Percentiles rank a stretch among this genome's conserved stretches.
These are phyloP conservation scores for Euptelea pleiosperma DNA, from an alignment of 164 flowering plant genomes.

Conservation along the genomic window DNA sequence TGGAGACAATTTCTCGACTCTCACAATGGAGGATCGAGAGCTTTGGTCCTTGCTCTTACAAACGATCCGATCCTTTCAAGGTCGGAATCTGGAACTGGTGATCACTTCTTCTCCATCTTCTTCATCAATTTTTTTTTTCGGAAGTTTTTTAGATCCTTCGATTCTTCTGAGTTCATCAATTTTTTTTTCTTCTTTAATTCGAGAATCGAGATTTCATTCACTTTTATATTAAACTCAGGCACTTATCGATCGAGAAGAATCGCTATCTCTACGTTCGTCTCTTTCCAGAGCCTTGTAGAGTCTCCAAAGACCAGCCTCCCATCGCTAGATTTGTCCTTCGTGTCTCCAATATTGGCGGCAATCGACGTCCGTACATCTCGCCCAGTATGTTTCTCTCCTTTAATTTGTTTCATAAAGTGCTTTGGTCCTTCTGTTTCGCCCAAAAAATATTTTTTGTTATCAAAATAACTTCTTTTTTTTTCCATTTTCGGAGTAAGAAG, in stretches of 20 bases:
- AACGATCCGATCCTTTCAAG: slow-evolving; percentile 78
- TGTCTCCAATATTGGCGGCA: slow-evolving; percentile 46
- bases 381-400: slow-evolving; percentile 45
- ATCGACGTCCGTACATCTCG: slow-evolving; percentile 55
- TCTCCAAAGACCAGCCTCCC: slow-evolving; percentile 78
- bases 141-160: background rate
- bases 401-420: background rate
- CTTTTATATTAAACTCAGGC: slow-evolving; percentile 35
- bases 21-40: slow-evolving; percentile 88
- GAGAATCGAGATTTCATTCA: background rate
- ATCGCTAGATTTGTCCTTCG: slow-evolving; percentile 69
- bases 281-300: slow-evolving; percentile 68
- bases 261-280: slow-evolving; percentile 63
- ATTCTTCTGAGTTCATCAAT: background rate
- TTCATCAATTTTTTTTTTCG: background rate
- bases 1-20: slow-evolving; percentile 54
- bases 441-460: too few relatives aligned
- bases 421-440: too few relatives aligned
- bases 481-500: too few relatives aligned
- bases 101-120: background rate
- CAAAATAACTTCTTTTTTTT: too few relatives aligned
- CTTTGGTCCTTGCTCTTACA: slow-evolving; percentile 68
- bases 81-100: slow-evolving; percentile 95
- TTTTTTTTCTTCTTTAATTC: background rate
- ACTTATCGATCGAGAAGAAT: slow-evolving; percentile 75